These are phyloP conservation scores for Athelia sp. DNA, from an alignment of 1,284 basidiomycete genomes.

Conservation along the genomic window DNA sequence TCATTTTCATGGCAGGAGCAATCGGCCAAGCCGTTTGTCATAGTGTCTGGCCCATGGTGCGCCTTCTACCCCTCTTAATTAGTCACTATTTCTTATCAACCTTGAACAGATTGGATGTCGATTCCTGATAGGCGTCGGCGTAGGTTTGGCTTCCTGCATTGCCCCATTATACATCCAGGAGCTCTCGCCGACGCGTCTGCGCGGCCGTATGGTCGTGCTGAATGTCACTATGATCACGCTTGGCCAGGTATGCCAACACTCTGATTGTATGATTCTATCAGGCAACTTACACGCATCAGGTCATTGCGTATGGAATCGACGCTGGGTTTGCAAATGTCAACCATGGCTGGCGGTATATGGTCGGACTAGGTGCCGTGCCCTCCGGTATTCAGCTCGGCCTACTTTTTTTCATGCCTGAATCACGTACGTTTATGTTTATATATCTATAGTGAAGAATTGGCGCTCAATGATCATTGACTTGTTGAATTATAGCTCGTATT, in stretches of 20 bases:
- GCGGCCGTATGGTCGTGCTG: slow-evolving; percentile 73
- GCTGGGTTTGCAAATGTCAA: slow-evolving; percentile 62
- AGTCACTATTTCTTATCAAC: background rate
- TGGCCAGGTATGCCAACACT: slow-evolving; percentile 39
- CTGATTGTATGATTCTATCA: background rate
- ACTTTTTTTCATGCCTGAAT: slow-evolving; percentile 71
- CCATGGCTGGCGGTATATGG: slow-evolving; percentile 83
- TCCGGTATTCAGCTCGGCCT: slow-evolving; percentile 60
- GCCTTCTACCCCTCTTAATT: slow-evolving; percentile 9
- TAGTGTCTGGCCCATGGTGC: slow-evolving; percentile 67
- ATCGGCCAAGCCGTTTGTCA: slow-evolving; percentile 63
- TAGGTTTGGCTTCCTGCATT: slow-evolving; percentile 73
- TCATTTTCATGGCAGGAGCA: slow-evolving; percentile 75
- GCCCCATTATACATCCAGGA: slow-evolving; percentile 84
- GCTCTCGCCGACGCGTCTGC: slow-evolving; percentile 68
- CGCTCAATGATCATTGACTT: background rate
- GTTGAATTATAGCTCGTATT: slow-evolving; percentile 56
- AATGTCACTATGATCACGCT: slow-evolving; percentile 64
- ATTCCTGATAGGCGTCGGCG: slow-evolving; percentile 68
- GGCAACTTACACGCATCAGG: slow-evolving; percentile 20
- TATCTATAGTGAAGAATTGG: background rate
- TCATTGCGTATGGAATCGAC: slow-evolving; percentile 74
- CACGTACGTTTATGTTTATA: slow-evolving; percentile 42
- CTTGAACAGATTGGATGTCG: slow-evolving; percentile 57
- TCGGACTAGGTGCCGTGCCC: slow-evolving; percentile 68